Percentiles rank a stretch among this genome's conserved stretches.
phyloP scores from a whole-genome alignment of 257 asterid species.

The Orobanche coerulescens region DNA sequence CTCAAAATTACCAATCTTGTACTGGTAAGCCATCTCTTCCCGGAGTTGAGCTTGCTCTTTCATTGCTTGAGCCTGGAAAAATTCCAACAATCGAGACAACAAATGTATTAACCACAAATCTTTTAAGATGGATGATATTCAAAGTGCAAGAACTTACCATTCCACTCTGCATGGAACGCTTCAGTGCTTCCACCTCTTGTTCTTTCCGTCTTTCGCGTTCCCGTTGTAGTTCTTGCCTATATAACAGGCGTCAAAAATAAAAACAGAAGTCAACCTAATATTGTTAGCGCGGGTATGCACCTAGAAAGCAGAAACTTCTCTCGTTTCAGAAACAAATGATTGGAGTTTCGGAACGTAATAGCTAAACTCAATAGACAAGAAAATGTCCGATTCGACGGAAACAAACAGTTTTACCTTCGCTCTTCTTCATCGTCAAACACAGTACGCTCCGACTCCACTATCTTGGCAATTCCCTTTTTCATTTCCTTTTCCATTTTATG shows the following conservation, averaged over 20 bases:
- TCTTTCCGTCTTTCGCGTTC: slow-evolving; percentile 82
- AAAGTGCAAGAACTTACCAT: slow-evolving; percentile 40
- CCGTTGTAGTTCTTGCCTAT: slow-evolving; percentile 67
- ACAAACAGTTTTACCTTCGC: slow-evolving; percentile 46
- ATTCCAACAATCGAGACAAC: not conserved
- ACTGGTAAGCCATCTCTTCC: slow-evolving; percentile 97
- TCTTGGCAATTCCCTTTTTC: slow-evolving; percentile 54
- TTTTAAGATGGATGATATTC: not conserved
- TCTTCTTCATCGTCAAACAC: slow-evolving; percentile 87
- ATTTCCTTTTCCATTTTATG: slow-evolving; percentile 61
- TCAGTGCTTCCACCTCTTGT: slow-evolving; percentile 67
- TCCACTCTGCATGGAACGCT: slow-evolving; percentile 82
- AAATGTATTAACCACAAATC: not conserved
- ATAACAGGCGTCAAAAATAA: slow-evolving; percentile 6
- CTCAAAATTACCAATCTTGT: slow-evolving; percentile 91
- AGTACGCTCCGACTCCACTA: slow-evolving; percentile 59
- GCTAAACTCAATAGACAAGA: not conserved
- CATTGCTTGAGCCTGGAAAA: slow-evolving; percentile 89
- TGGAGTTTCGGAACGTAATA: not conserved
- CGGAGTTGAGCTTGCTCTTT: slow-evolving; percentile 91
- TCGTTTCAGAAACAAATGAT: not conserved
- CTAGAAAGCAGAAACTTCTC: not conserved
- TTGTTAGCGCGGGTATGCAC: too few species aligned
- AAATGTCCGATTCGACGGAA: not conserved
- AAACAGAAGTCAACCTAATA: too few species aligned